These are phyloP conservation scores for Coemansia interrupta DNA, from an alignment of 192 early-diverging fungal genomes.

Conservation along the genomic window DNA sequence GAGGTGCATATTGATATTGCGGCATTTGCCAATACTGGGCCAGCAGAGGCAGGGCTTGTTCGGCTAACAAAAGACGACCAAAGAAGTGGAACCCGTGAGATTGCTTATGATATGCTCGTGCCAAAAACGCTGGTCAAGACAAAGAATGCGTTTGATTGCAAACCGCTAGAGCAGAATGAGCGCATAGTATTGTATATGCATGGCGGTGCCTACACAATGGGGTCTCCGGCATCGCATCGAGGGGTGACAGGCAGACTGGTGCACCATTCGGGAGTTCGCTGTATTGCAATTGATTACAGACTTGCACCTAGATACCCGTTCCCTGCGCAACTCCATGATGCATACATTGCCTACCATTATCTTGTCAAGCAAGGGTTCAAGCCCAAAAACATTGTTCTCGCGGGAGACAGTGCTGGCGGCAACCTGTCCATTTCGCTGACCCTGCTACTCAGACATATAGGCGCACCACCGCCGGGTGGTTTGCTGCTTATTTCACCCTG, in stretches of 20 bases:
- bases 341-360: slow-evolving; percentile 54
- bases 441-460: slow-evolving; percentile 60
- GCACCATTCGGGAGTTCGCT: slow-evolving; percentile 38
- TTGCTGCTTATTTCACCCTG: slow-evolving; percentile 58
- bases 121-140: slow-evolving; percentile 5
- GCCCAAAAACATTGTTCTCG: slow-evolving; percentile 59
- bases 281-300: slow-evolving; percentile 46
- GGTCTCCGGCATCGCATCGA: slow-evolving; percentile 53
- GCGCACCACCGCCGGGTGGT: slow-evolving; percentile 51
- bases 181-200: slow-evolving; percentile 72
- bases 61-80: slow-evolving; percentile 16
- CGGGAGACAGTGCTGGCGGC: slow-evolving; percentile 73
- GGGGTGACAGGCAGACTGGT: slow-evolving; percentile 54
- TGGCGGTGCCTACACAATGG: slow-evolving; percentile 66
- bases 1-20: slow-evolving; percentile 19
- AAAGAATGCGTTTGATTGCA: slow-evolving; percentile 10
- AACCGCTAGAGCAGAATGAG: slow-evolving; percentile 27
- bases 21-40: slow-evolving; percentile 21
- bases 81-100: slow-evolving; percentile 3
- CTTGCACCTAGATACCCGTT: slow-evolving; percentile 40
- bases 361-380: slow-evolving; percentile 58
- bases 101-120: slow-evolving; percentile 27
- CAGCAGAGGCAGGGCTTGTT: slow-evolving; percentile 22
- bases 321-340: slow-evolving; percentile 67
- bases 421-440: slow-evolving; percentile 60